phyloP scores from a whole-genome alignment of 1,284 basidiomycete species.

The Stereum hirsutum region DNA sequence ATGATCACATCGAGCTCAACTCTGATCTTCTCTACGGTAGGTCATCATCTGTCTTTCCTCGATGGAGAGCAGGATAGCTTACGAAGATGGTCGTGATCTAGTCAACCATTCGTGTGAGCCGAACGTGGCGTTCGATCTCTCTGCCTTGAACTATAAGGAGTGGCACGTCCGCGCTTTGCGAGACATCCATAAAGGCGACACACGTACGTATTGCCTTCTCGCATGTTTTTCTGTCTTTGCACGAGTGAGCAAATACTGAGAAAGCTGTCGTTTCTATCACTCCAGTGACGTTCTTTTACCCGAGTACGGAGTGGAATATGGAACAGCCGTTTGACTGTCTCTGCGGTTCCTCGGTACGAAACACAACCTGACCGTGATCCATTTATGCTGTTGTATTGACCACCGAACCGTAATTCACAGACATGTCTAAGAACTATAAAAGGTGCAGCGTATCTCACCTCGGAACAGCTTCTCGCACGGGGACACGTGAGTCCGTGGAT shows the following conservation, averaged over 20 bases:
- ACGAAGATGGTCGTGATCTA: no score
- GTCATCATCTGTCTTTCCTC: slow-evolving; percentile 6
- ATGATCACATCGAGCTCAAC: slow-evolving; percentile 53
- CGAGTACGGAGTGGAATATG: slow-evolving; percentile 68
- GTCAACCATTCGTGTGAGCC: slow-evolving; percentile 65
- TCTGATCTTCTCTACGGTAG: slow-evolving; percentile 53
- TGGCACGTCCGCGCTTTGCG: slow-evolving; percentile 32
- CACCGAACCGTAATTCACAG: slow-evolving; percentile 13
- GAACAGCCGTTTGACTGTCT: slow-evolving; percentile 52
- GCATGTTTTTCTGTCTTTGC: neutral
- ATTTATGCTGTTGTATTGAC: slow-evolving; percentile 1
- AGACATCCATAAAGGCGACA: slow-evolving; percentile 29
- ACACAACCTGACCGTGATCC: neutral
- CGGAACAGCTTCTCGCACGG: slow-evolving; percentile 19
- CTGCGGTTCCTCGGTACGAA: slow-evolving; percentile 32
- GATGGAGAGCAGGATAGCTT: no score
- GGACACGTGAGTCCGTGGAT: slow-evolving; percentile 28
- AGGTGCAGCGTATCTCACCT: slow-evolving; percentile 28
- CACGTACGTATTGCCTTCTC: slow-evolving; percentile 22
- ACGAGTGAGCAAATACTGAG: no score
- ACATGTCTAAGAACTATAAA: slow-evolving; percentile 26
- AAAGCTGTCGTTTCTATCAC: neutral
- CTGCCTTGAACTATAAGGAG: slow-evolving; percentile 23
- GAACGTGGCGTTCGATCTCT: slow-evolving; percentile 45
- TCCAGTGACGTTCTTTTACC: slow-evolving; percentile 55